phyloP scores from a whole-genome alignment of 1,284 basidiomycete species.

The Laetiporus sulphureus region DNA sequence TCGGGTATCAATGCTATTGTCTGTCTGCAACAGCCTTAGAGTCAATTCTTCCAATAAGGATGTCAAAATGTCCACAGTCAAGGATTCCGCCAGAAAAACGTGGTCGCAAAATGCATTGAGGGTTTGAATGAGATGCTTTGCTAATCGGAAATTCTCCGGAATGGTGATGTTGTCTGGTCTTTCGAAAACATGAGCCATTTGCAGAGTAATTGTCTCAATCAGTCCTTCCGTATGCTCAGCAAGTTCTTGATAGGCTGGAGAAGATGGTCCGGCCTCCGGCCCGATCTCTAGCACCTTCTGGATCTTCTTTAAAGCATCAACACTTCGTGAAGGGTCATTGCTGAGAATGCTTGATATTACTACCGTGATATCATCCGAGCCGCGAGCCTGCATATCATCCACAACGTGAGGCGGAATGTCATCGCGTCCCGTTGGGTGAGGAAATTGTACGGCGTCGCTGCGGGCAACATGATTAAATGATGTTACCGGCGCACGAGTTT shows the following conservation, averaged over 20 bases:
- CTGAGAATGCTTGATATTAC: slow-evolving; percentile 81
- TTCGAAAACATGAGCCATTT: slow-evolving; percentile 87
- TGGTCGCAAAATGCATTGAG: slow-evolving; percentile 90
- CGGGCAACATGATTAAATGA: slow-evolving; percentile 1
- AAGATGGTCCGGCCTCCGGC: slow-evolving; percentile 64
- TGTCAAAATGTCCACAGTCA: slow-evolving; percentile 75
- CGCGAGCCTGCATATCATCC: too few species aligned
- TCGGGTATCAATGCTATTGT: slow-evolving; percentile 70
- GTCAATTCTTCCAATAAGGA: slow-evolving; percentile 84
- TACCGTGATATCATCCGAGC: slow-evolving; percentile 58
- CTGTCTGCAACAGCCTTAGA: slow-evolving; percentile 84
- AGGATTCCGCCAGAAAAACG: slow-evolving; percentile 69
- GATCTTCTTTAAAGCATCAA: slow-evolving; percentile 91
- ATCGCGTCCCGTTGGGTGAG: too few species aligned
- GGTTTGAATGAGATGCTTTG: slow-evolving; percentile 94
- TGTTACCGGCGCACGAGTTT: slow-evolving; percentile 6
- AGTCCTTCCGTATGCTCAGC: slow-evolving; percentile 83
- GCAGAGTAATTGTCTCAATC: slow-evolving; percentile 81
- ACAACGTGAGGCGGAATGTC: too few species aligned
- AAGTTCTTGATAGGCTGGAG: slow-evolving; percentile 65
- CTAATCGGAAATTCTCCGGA: slow-evolving; percentile 80
- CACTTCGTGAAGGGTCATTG: slow-evolving; percentile 78
- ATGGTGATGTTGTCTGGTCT: slow-evolving; percentile 65
- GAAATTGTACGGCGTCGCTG: background rate
- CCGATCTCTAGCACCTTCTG: slow-evolving; percentile 75